Evolutionary conservation across 1,284 basidiomycete genomes (phyloP).

Genomic region (Malassezia pachydermatis): DNA sequence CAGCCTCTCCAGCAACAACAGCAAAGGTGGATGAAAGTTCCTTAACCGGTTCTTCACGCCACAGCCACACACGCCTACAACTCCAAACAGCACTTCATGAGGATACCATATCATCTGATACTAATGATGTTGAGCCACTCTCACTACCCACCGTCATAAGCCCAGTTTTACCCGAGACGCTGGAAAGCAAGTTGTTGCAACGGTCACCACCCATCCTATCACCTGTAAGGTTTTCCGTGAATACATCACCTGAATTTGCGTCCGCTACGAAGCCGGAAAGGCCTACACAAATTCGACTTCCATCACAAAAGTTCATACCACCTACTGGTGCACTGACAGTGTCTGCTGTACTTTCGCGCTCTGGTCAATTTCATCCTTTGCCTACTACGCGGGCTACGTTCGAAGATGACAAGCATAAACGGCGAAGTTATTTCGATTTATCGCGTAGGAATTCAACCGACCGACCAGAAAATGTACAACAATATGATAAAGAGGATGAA

Average conservation of each 20-base stretch:
- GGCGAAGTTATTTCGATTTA: background rate
- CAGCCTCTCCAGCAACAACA: too few species aligned
- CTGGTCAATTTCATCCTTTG: conserved; percentile 5
- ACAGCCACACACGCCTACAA: background rate
- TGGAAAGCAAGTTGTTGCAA: too few species aligned
- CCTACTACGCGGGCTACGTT: background rate
- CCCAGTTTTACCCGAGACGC: too few species aligned
- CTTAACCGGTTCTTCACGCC: too few species aligned
- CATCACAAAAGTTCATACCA: too few species aligned
- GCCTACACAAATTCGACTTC: too few species aligned
- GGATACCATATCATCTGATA: background rate
- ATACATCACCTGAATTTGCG: too few species aligned
- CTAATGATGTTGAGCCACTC: conserved; percentile 5
- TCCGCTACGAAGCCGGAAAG: too few species aligned
- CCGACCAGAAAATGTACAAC: background rate
- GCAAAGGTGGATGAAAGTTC: too few species aligned
- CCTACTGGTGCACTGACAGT: background rate
- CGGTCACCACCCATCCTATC: too few species aligned
- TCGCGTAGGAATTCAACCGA: background rate
- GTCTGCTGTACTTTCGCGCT: conserved; percentile 11
- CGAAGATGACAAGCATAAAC: too few species aligned
- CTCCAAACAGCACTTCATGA: background rate
- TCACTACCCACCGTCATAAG: conserved; percentile 1
- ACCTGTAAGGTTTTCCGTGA: too few species aligned
- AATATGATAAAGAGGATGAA: background rate